Evolutionary conservation across 2,329 filamentous ascomycete genomes (phyloP), one percentile per base, ranked within the genome.

Genomic region (Verticillium isaacii): DNA sequence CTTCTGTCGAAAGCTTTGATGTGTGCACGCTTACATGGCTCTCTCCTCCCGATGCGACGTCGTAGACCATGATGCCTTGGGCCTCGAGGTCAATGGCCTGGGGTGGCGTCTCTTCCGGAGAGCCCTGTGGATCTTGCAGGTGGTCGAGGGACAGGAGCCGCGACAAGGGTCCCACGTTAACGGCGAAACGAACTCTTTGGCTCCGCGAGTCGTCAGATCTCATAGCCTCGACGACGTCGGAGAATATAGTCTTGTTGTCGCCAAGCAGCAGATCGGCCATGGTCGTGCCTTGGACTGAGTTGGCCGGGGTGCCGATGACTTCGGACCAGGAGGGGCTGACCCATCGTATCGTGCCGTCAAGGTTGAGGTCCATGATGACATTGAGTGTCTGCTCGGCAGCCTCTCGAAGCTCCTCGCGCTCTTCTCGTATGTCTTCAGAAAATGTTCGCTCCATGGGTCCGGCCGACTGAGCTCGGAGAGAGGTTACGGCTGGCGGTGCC

Each of bases 31-130:
- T 82, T 85, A 96, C 92, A 82, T 98, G 94, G 71, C 92, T 95
- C 73, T 95, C 91, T 61, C 89, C 90, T 59, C 92, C 93, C 41
- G 92, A 91, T 14, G 90, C 85, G 64, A 90, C 88, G 74, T 98
- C 93, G 73, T 97, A 98, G 7, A 98, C 92, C 90, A 98, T 96
- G 71, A 99, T 99, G 25, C 95, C 95, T 76, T 99, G 95, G 7
- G 92, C 96, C 77, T 99, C 96, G 63, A 99, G 84, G 65, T 93
- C 89, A 63, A 97, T 82, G 45, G 86, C 82, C 61, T 82, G 77
- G 12, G 45, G n/a, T 11, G 45, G 45, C 59, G 82, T 75, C n/a
- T 78, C 74, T 62, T 71, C 59, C 5, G 34, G 34, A 36, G 34
- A 34, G 23, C 34, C 32, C 19, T 77, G 71, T 32, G 73, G 70